Base-by-base conservation (phyloP, 2,329 filamentous ascomycete genomes). In the Penicillium sp. region DNA sequence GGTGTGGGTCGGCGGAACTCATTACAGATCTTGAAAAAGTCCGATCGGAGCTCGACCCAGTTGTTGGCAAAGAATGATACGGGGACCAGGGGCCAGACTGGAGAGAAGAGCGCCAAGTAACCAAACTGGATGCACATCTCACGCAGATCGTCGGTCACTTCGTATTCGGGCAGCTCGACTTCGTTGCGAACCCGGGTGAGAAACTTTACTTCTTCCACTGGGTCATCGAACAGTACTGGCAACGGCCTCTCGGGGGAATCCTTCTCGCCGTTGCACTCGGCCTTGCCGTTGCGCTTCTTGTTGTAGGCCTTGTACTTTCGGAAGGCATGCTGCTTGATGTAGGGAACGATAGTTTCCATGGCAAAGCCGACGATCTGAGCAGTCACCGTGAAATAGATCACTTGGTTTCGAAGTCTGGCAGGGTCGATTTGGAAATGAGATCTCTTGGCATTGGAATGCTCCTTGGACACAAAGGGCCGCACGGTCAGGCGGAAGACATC, bases 381-480 rank as follows among this genome's bases (percentile, higher is more conserved):
- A 0, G 95, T 98, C 21, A 98, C 92, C 0, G 93, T 96, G 67
- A 96, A 96, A 78, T 97, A 98, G 64, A 98, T 93, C 73, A 98
- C 91, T 73, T 99, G 95, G 67, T 92, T 91, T 64, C 88, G 89
- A 27, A 98, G 85, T 26, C 93, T 84, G 65, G 88, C 83, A 0
- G 92, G 91, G 70, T 99, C 91, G 76, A 97, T 92, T 50, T 86
- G 83, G 76, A 97, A 99, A 26, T 85, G 72, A 0, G 73, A 66
- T n/a, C 79, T 77, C 9, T 77, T 69, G 31, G 81, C 80, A 27
- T 91, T 76, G 53, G 91, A 84, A 69, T 92, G 88, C 59, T 93
- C 88, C 63, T 89, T 85, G 55, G 91, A 86, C 0, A 88, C 89
- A 63, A 96, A 88, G 0, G 87, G 87, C 67, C 87, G 86, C 1